A percentile compares a stretch with the other conserved stretches of the same genome.
These are phyloP conservation scores for Meyerozyma athensensis DNA, from an alignment of 1,139 yeast genomes.

Conservation along the genomic window DNA sequence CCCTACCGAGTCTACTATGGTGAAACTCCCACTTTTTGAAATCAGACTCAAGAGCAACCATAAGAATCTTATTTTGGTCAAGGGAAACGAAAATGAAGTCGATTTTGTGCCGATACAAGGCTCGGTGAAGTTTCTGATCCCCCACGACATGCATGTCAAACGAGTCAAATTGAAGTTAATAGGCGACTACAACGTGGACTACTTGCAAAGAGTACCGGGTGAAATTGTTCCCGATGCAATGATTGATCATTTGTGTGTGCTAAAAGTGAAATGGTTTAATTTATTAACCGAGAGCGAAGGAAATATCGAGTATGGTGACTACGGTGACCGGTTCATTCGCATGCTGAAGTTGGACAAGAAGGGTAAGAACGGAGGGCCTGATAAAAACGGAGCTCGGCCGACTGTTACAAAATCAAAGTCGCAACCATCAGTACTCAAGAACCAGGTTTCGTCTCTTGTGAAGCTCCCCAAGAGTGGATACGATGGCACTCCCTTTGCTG, in stretches of 20 bases:
- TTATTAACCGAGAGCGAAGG: slow-evolving; percentile 48
- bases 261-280: slow-evolving; percentile 59
- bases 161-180: slow-evolving; percentile 41
- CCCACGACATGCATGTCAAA: slow-evolving; percentile 47
- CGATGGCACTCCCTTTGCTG: slow-evolving; percentile 43
- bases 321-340: slow-evolving; percentile 30
- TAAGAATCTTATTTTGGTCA: slow-evolving; percentile 49
- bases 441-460: slow-evolving; percentile 12
- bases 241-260: slow-evolving; percentile 44
- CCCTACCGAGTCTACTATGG: not conserved
- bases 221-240: slow-evolving; percentile 38
- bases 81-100: slow-evolving; percentile 57
- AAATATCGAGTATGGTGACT: slow-evolving; percentile 35
- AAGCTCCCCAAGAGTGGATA: slow-evolving; percentile 35
- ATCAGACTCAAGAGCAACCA: slow-evolving; percentile 41
- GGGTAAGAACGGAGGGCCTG: slow-evolving; percentile 4
- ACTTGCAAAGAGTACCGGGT: slow-evolving; percentile 37
- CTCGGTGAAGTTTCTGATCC: slow-evolving; percentile 49
- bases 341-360: slow-evolving; percentile 12
- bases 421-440: slow-evolving; percentile 13
- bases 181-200: slow-evolving; percentile 56
- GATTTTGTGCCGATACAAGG: slow-evolving; percentile 53
- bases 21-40: not conserved
- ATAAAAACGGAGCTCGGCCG: slow-evolving; percentile 11
- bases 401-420: slow-evolving; percentile 15